Evolutionary conservation across 768 basidiomycete genomes (phyloP), one percentile per base, ranked within the genome.

Genomic region (Lactarius deliciosus): DNA sequence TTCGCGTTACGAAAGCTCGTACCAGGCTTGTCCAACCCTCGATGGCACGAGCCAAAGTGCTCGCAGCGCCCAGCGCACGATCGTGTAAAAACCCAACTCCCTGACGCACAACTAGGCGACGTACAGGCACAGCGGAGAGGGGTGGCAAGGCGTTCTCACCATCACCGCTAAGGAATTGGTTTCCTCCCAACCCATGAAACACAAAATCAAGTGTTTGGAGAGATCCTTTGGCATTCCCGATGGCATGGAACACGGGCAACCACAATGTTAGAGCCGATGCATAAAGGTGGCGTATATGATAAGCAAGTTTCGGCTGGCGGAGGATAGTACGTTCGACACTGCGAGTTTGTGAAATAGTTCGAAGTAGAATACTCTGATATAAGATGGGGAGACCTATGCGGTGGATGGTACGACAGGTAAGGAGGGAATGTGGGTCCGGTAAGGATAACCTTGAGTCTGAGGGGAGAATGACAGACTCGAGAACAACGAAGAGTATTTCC

Each of bases 1-100:
- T 22, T 9, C 55, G 32, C 7, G 30, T 32, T 3, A 7, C 6
- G 41, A 41, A 41, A 41, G 6, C 16, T n/a, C 57, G n/a, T 60
- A 68, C 66, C 66, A 68, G 11, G 58, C 61, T 55, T 64, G 57
- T 47, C 66, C 66, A 68, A 47, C 58, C 40, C 11, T 60, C 53
- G n/a, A 68, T 55, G 32, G 58, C 63, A 34, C 34, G 50, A 0
- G 66, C 61, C 38, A 67, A 45, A 30, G 41, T 25, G 41, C n/a
- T 32, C 40, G 41, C 50, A 41, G 55, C 13, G 16, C 16, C 15
- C 45, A 57, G 38, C 16, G 36, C 40, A n/a, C 25, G 6, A 38
- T 28, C 30, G 25, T 5, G 41, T 32, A 47, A 30, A n/a, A 53
- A 36, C 22, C 16, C 8, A 22, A 7, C 9, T 38, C 53, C 66